A percentile compares a stretch with the other conserved stretches of the same genome.
Evolutionary conservation across 2,329 filamentous ascomycete genomes (phyloP).

Genomic region (Exophiala spinifera): DNA sequence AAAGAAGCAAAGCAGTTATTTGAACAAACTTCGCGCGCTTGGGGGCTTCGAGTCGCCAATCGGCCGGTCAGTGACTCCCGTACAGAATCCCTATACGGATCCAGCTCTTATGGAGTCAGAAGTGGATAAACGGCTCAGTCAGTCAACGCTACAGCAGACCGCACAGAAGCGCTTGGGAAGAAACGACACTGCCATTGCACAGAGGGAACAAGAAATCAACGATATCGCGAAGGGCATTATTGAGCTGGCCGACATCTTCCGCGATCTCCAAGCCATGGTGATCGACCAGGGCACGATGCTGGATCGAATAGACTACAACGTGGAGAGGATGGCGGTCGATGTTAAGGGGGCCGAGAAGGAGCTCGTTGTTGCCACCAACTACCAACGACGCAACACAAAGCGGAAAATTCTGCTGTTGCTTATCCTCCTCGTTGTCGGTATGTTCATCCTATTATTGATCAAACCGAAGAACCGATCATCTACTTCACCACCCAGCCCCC

Average conservation of each 20-base stretch:
- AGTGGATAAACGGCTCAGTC: slow-evolving; percentile 86
- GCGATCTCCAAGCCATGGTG: slow-evolving; percentile 92
- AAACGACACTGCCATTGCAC: slow-evolving; percentile 80
- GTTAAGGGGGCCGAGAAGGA: slow-evolving; percentile 93
- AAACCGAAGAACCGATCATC: slow-evolving; percentile 61
- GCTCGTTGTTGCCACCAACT: slow-evolving; percentile 71
- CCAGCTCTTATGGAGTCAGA: slow-evolving; percentile 91
- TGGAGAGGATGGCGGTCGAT: slow-evolving; percentile 90
- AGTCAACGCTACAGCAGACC: slow-evolving; percentile 80
- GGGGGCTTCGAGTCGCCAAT: slow-evolving; percentile 56
- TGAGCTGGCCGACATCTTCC: slow-evolving; percentile 92
- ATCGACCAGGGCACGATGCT: slow-evolving; percentile 89
- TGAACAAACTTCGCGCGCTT: slow-evolving; percentile 81
- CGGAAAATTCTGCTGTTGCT: slow-evolving; percentile 90
- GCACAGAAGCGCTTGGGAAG: slow-evolving; percentile 58
- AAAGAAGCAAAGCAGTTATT: slow-evolving; percentile 94
- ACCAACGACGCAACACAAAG: slow-evolving; percentile 85
- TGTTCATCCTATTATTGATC: slow-evolving; percentile 78
- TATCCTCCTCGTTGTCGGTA: slow-evolving; percentile 74
- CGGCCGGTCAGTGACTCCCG: slow-evolving; percentile 45
- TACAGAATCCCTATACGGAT: slow-evolving; percentile 69
- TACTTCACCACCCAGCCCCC: slow-evolving; percentile 14
- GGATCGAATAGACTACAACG: slow-evolving; percentile 96
- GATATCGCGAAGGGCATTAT: slow-evolving; percentile 98
- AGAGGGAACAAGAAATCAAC: slow-evolving; percentile 94